phyloP scores from a whole-genome alignment of 805 yeast species.

The Metschnikowia peoriensis region DNA sequence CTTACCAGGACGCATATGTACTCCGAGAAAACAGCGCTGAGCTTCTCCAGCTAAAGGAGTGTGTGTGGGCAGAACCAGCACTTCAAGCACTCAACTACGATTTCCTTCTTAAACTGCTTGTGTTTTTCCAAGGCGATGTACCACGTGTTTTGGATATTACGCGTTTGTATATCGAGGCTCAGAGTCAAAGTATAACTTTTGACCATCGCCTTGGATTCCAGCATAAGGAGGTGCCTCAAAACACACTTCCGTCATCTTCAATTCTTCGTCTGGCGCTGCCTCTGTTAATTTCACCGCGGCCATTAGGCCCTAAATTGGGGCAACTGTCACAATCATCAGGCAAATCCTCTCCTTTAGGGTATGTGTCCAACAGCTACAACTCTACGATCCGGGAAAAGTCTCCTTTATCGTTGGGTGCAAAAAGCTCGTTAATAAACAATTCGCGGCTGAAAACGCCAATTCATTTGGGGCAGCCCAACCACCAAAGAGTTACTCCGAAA shows the following conservation, averaged over 20 bases:
- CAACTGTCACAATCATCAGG: not conserved
- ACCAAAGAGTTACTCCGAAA: not conserved
- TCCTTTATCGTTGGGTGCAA: not conserved
- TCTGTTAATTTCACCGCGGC: constrained; percentile 1
- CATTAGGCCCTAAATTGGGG: constrained; percentile 5
- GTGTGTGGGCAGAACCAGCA: constrained; percentile 23
- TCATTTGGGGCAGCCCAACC: not conserved
- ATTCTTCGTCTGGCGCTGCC: constrained; percentile 2
- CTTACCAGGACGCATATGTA: constrained; percentile 6
- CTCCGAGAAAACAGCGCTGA: constrained; percentile 23
- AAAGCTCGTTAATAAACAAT: not conserved
- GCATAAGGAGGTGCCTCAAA: not conserved
- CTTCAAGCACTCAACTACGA: constrained; percentile 35
- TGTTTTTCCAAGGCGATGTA: constrained; percentile 46
- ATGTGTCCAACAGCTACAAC: not conserved
- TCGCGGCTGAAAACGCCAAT: constrained; percentile 3
- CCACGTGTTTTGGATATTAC: constrained; percentile 37
- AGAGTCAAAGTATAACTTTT: constrained; percentile 27
- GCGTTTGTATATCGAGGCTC: constrained; percentile 28
- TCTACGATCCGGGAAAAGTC: not conserved
- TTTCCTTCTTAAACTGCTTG: constrained; percentile 40
- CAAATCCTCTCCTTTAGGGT: not conserved
- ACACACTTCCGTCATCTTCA: not conserved
- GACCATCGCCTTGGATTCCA: constrained; percentile 10
- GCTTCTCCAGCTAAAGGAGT: constrained; percentile 8